Evolutionary conservation across 306 rosid species (phyloP), one percentile per base, ranked within the genome.

Genomic region (Prunus armeniaca): DNA sequence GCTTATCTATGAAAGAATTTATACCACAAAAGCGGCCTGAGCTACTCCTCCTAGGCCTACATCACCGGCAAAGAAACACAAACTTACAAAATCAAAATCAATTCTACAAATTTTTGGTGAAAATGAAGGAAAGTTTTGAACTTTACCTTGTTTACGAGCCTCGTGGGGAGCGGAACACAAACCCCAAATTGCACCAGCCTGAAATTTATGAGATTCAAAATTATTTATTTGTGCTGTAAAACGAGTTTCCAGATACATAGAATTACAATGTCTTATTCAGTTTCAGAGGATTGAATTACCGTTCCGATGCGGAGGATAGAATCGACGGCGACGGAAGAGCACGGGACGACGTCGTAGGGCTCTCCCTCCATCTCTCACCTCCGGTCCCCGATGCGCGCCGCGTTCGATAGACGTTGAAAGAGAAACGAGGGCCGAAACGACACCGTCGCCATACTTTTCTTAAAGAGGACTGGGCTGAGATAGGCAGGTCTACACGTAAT

Each of bases 151-250:
- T 65, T 70, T 75, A 79, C 84, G 86, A 83, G 99, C 93, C 4
- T 95, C 87, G 74, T 83, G 86, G 41, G 99, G 99, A 76, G 86
- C 93, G 66, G 75, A 12, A 80, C 97, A 92, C 54, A 91, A 58
- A 9, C 97, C 99, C 97, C 97, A 95, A 49, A 95, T 81, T 24
- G 88, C 93, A 78, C 97, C 96, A 1, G 97, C 97, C 99, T 95
- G 93, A 89, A 81, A 62, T 62, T 62, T 1, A 62, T 54, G 43
- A 56, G 65, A 62, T 57, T 77, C 20, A 62, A 5, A 75, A 32
- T 14, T 32, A 5, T 72, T 22, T 20, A 50, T 82, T 19, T 55
- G 25, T 27, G 20, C 45, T 30, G 54, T 6, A 41, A 38, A 38
- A 18, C 5, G n/a, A 34, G 57, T 19, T 54, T 54, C 25, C 32